Evolutionary conservation across 1,284 basidiomycete genomes (phyloP).

Genomic region (Trichosporon sp.): DNA sequence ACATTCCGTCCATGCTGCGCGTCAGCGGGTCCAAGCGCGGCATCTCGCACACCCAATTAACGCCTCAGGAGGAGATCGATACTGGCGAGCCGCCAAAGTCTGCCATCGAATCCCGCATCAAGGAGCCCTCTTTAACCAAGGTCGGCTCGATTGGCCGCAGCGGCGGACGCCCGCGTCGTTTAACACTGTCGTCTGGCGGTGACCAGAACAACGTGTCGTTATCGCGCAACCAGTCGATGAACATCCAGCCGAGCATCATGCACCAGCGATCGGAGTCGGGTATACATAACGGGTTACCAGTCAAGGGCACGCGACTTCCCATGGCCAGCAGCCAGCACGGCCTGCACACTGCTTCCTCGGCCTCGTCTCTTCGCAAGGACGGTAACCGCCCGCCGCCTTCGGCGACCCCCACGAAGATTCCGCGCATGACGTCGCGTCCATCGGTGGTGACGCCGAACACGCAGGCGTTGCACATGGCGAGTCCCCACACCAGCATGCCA

Average conservation of each 20-base stretch:
- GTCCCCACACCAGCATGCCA: constrained; percentile 36
- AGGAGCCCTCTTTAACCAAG: constrained; percentile 59
- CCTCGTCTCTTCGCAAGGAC: constrained; percentile 37
- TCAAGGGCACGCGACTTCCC: constrained; percentile 63
- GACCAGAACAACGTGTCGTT: constrained; percentile 50
- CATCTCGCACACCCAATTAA: constrained; percentile 21
- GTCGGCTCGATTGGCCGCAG: constrained; percentile 22
- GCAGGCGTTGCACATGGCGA: constrained; percentile 18
- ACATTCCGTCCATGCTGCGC: constrained; percentile 77
- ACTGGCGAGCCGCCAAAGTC: constrained; percentile 21
- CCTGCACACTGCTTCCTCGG: constrained; percentile 62
- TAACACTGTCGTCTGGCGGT: constrained; percentile 78
- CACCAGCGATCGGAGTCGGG: constrained; percentile 17
- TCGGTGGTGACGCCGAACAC: constrained; percentile 33
- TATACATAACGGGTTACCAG: constrained; percentile 20
- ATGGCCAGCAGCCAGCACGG: constrained; percentile 80
- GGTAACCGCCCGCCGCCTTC: constrained; percentile 40
- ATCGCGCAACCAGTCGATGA: constrained; percentile 41
- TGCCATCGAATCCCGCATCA: constrained; percentile 25
- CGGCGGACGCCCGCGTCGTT: constrained; percentile 20
- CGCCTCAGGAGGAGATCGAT: constrained; percentile 28
- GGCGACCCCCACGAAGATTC: constrained; percentile 82
- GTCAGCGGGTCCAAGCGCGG: constrained; percentile 69
- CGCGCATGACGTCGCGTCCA: constrained; percentile 73
- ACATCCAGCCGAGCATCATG: constrained; percentile 22